Base-by-base conservation (phyloP, 805 yeast species). In the Starmerella bacillaris region DNA sequence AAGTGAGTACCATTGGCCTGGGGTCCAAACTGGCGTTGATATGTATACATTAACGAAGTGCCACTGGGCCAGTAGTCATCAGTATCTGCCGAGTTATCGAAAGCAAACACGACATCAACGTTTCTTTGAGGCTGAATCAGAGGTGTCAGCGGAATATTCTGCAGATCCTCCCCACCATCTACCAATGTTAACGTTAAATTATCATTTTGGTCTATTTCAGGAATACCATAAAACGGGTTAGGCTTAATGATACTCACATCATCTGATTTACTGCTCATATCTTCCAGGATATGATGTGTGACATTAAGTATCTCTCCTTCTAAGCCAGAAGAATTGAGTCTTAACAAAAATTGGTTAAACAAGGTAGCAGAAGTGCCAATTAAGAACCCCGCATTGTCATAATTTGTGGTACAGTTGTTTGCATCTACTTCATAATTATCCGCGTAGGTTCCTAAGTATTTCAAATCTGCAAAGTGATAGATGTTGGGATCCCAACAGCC, bases 401-500 rank as follows among this genome's bases (percentile, higher is more conserved):
- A 72, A 6, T 83, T 83, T 2, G 56, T 65, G 37, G 67, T 54
- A 57, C 92, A 79, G 21, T 48, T 47, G 24, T 53, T 51, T 26
- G 51, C 51, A 18, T 48, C 45, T 5, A 48, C 45, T 26, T 56
- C 44, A 26, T 89, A 89, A 39, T 68, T 61, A 18, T 62, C 48
- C 17, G 70, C 65, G 12, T 63, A 56, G 1, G 84, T 63, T 19
- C 89, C 92, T 34, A 76, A 49, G 50, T 75, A 78, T 51, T 68
- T 65, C 21, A 71, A 54, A 39, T 76, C 72, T n/a, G 73, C 60
- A 54, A 78, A 78, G 9, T 72, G 58, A 37, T 64, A 58, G 33
- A 74, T 54, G 2, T 74, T 63, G 15, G 77, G 72, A 49, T 78
- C 89, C 84, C 84, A 78, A 4, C 83, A 72, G 18, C 92, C 92